Evolutionary conservation across 768 basidiomycete genomes (phyloP), one percentile per base, ranked within the genome.

Genomic region (Trametes cubensis): DNA sequence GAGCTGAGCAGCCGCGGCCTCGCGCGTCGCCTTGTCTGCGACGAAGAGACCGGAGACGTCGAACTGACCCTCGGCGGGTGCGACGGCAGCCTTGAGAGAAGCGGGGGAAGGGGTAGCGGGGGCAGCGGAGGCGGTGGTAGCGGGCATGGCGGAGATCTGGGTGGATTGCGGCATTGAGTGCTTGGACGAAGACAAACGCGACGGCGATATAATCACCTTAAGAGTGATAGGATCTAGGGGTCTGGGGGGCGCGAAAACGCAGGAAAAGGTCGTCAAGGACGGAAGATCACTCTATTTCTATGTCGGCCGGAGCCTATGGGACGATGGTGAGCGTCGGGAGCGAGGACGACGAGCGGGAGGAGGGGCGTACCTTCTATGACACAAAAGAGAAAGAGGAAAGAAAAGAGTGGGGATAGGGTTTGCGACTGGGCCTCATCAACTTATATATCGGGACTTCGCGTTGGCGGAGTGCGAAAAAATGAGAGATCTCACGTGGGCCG

Each of bases 11-110:
- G 85, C 88, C 40, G 93, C 86, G 60, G 87, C 77, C 48, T 85
- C 85, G 71, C 94, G 91, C 58, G 85, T 79, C 66, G 87, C 83
- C 80, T 94, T 95, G 81, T 96, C 95, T 67, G 90, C 80, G 67
- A 83, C 85, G 72, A 96, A 93, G 67, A 96, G 88, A 63, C 87
- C 75, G 57, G 90, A 74, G 64, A 90, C 74, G 76, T 95, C 89
- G 66, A 92, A 78, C 70, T 86, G 81, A 70, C 82, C 85, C 58
- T 83, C 82, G 57, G 83, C 79, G 64, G 83, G 80, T 60, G 77
- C 76, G 51, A 78, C 72, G 58, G 74, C 76, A 61, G 87, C 84
- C 80, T 92, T 92, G 78, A 92, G 86, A 61, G 84, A 83, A 69
- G 84, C 86, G 62, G 89, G 84, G 65, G 84, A 78, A 68, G 89